These are phyloP conservation scores for Hemerocallis citrina DNA, from an alignment of 106 monocot species.

Conservation along the genomic window DNA sequence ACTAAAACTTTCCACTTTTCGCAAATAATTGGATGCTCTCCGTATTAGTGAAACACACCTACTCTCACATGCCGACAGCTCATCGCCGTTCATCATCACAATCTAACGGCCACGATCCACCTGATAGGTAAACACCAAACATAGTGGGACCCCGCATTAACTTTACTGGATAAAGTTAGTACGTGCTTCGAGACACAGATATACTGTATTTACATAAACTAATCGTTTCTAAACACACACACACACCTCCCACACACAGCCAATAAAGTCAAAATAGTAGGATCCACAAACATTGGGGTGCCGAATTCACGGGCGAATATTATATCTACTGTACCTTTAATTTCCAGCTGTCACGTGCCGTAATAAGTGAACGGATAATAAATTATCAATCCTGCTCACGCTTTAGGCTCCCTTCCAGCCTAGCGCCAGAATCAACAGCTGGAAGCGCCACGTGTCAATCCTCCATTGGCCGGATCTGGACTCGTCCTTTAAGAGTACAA, in stretches of 20 bases:
- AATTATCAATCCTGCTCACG: neutral
- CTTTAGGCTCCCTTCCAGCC: neutral
- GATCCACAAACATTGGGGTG: neutral
- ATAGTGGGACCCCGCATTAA: neutral
- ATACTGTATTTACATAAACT: too few relatives aligned
- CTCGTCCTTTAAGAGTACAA: neutral
- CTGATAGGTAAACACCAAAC: neutral
- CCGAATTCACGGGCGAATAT: neutral
- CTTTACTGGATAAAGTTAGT: neutral
- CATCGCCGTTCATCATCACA: neutral
- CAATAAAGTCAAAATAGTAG: neutral
- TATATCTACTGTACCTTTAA: neutral
- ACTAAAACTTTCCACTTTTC: neutral
- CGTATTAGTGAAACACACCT: neutral
- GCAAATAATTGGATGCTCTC: neutral
- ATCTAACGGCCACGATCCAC: neutral
- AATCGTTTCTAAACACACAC: neutral
- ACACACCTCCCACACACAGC: neutral
- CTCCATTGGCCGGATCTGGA: neutral
- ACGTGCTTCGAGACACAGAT: neutral
- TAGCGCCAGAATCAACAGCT: neutral
- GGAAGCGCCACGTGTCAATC: neutral
- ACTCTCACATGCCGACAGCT: neutral
- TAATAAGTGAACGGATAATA: too few relatives aligned
- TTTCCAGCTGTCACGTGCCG: constrained; percentile 3